A percentile compares a stretch with the other conserved stretches of the same genome.
phyloP scores from a whole-genome alignment of 1,284 basidiomycete species.

The Ustilago trichophora region DNA sequence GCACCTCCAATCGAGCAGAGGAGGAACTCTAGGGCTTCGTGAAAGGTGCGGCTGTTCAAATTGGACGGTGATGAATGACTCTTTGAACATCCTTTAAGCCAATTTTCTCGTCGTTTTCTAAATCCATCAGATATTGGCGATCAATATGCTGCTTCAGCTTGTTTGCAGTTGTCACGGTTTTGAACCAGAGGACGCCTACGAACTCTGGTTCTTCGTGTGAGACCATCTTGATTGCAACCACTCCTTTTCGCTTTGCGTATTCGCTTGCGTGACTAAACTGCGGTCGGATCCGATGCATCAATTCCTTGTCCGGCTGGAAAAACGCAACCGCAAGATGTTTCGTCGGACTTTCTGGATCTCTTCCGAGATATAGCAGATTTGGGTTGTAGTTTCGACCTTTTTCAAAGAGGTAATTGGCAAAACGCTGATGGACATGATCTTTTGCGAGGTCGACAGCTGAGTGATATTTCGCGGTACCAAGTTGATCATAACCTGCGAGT shows the following conservation, averaged over 20 bases:
- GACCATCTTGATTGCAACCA: conserved; percentile 1
- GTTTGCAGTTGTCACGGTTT: not conserved
- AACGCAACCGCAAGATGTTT: conserved; percentile 1
- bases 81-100: conserved; percentile 5
- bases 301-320: not conserved
- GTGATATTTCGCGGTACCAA: not conserved
- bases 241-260: not conserved
- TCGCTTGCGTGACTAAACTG: no score
- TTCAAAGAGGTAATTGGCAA: not conserved
- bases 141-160: not conserved
- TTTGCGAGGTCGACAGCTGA: not conserved
- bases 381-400: not conserved
- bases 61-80: not conserved
- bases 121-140: not conserved
- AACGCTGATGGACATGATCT: not conserved
- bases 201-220: conserved; percentile 9
- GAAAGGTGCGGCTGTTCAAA: not conserved
- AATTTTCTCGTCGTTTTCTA: not conserved
- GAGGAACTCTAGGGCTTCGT: no score
- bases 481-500: not conserved
- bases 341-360: not conserved
- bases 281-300: not conserved
- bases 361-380: not conserved
- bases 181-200: conserved; percentile 6
- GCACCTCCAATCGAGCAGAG: no score